Evolutionary conservation across 768 basidiomycete genomes (phyloP), one percentile per base, ranked within the genome.

Genomic region (Hemileccinum rubropunctum): DNA sequence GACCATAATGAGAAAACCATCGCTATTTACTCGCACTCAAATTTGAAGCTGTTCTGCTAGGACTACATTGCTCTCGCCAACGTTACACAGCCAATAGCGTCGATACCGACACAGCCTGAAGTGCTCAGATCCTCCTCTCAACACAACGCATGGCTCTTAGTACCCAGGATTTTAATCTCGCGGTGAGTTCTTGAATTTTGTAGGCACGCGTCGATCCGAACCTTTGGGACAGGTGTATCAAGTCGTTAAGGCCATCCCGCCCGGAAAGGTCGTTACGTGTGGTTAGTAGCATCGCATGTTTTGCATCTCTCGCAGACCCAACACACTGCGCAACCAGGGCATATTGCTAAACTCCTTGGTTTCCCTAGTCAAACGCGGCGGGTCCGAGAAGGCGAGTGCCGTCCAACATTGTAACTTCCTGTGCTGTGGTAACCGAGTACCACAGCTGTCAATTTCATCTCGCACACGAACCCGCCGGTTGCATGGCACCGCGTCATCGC

Each of bases 401-500:
- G 45, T 66, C 4, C 3, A 14, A 42, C 34, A 6, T 36, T 15
- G 30, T 12, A 9, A 28, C n/a, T 43, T 35, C 2, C n/a, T 14
- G 7, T 34, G 20, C 4, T 30, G 12, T 45, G n/a, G n/a, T n/a
- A n/a, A n/a, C n/a, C n/a, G n/a, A n/a, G n/a, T n/a, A n/a, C 11
- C 21, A 4, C 18, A 89, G 89, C 88, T n/a, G 76, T 91, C 38
- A 89, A 88, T 60, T 84, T n/a, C n/a, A 71, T 90, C 13, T 74
- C 79, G 1, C 76, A 76, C 39, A 72, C 77, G 0, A 75, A 71
- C 46, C 83, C 83, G 2, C 81, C 84, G 8, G 78, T 90, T 2
- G 86, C 89, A 1, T 91, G 89, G 88, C 76, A 91, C 52, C 80
- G 89, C 15, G 86, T 91, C 13, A 70, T 91, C 13, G 73, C 79